Evolutionary conservation across 371 early-diverging fungal species (phyloP).

Genomic region (Mortierella polycephala): DNA sequence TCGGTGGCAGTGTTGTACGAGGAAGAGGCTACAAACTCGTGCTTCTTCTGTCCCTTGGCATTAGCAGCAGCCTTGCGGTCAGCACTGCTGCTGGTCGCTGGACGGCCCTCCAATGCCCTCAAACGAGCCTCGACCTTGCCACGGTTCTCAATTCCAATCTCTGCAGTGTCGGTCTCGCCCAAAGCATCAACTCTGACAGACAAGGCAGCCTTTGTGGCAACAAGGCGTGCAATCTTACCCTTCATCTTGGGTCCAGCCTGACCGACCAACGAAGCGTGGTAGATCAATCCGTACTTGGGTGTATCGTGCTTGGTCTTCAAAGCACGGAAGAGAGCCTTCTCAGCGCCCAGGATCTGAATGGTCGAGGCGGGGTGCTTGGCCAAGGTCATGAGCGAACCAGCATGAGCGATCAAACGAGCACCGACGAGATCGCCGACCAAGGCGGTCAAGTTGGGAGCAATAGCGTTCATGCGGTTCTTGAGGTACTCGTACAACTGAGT

Average conservation of each 20-base stretch:
- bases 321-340: conserved; percentile 97
- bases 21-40: conserved; percentile 59
- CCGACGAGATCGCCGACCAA: conserved; percentile 94
- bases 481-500: conserved; percentile 91
- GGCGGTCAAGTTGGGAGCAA: conserved; percentile 94
- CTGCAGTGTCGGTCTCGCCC: conserved; percentile 85
- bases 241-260: conserved; percentile 88
- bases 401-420: conserved; percentile 92
- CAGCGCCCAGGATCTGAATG: conserved; percentile 97
- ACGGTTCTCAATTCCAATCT: conserved; percentile 87
- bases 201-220: conserved; percentile 94
- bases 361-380: conserved; percentile 96
- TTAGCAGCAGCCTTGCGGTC: conserved; percentile 64
- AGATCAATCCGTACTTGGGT: conserved; percentile 97
- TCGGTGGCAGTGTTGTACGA: conserved; percentile 50
- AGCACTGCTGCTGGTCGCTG: conserved; percentile 47
- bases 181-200: conserved; percentile 96
- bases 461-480: conserved; percentile 87
- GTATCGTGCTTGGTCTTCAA: conserved; percentile 95
- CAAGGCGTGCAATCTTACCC: conserved; percentile 94
- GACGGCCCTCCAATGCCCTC: conserved; percentile 81
- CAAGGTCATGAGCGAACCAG: conserved; percentile 91
- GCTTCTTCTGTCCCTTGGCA: conserved; percentile 78
- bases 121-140: conserved; percentile 89
- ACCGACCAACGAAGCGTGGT: conserved; percentile 90